Conservation (phyloP, 805 yeast species). For the Candida piceae region DNA sequence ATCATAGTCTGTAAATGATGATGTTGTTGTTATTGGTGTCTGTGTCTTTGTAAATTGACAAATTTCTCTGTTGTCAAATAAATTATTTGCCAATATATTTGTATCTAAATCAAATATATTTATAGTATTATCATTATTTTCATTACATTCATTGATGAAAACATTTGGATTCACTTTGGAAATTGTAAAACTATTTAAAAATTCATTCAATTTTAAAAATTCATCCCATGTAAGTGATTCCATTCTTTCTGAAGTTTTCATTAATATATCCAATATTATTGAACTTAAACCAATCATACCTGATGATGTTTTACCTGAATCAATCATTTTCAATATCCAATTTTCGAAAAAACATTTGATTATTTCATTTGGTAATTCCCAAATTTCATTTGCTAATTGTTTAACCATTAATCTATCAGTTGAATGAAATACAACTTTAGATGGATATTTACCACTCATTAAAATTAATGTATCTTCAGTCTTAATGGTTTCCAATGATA, state of each 20-base stretch:
- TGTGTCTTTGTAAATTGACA: background rate
- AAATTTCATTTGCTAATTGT: background rate
- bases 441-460: background rate
- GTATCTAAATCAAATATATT: slow-evolving; percentile 1
- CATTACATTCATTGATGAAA: background rate
- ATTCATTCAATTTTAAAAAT: background rate
- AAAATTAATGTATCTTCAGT: background rate
- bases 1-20: too few relatives aligned
- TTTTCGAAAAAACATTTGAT: background rate
- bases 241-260: background rate
- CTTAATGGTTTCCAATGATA: background rate
- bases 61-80: slow-evolving; percentile 8
- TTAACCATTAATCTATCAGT: background rate
- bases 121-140: background rate
- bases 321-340: background rate
- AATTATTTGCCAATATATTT: slow-evolving; percentile 5
- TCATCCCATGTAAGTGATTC: background rate
- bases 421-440: background rate
- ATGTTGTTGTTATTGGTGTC: too few relatives aligned
- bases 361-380: background rate
- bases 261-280: background rate
- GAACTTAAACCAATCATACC: background rate
- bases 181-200: background rate
- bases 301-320: background rate
- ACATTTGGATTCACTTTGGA: background rate